phyloP scores from a whole-genome alignment of 306 rosid genomes.

The Cucumis melo region DNA sequence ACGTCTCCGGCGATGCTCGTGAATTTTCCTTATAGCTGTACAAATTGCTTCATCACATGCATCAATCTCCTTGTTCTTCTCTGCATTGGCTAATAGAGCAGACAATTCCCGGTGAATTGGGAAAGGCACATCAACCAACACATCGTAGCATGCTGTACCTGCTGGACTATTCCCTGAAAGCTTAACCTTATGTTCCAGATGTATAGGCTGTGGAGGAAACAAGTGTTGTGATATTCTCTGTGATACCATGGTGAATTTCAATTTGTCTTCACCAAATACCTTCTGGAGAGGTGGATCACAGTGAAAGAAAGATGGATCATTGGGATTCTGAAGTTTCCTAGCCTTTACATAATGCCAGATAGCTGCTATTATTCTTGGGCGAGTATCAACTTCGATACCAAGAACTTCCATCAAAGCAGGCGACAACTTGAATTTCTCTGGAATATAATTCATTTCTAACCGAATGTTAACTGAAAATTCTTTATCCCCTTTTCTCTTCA shows the following conservation, averaged over 20 bases:
- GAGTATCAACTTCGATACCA: slow-evolving; percentile 97
- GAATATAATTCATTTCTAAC: slow-evolving; percentile 82
- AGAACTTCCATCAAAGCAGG: slow-evolving; percentile 87
- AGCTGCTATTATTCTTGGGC: slow-evolving; percentile 89
- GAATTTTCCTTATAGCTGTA: slow-evolving; percentile 75
- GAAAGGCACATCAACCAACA: slow-evolving; percentile 80
- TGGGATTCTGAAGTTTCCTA: slow-evolving; percentile 79
- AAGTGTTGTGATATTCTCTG: slow-evolving; percentile 90
- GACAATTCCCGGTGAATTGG: slow-evolving; percentile 92
- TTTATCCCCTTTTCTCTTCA: slow-evolving; percentile 91
- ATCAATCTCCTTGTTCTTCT: slow-evolving; percentile 93
- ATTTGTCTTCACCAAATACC: slow-evolving; percentile 88
- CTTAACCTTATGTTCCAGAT: slow-evolving; percentile 81
- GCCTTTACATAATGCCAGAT: slow-evolving; percentile 99
- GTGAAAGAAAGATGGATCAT: slow-evolving; percentile 65
- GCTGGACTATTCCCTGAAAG: slow-evolving; percentile 83
- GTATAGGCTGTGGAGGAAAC: slow-evolving; percentile 80
- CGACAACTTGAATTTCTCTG: slow-evolving; percentile 90
- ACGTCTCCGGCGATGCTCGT: slow-evolving; percentile 87
- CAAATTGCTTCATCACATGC: slow-evolving; percentile 86
- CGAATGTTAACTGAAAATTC: slow-evolving; percentile 64
- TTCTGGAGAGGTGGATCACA: slow-evolving; percentile 90
- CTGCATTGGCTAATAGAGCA: slow-evolving; percentile 69
- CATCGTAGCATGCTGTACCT: slow-evolving; percentile 95
- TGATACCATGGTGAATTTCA: slow-evolving; percentile 86